Evolutionary conservation across 192 early-diverging fungal species (phyloP).

Genomic region (Gamsiella multidivaricata): DNA sequence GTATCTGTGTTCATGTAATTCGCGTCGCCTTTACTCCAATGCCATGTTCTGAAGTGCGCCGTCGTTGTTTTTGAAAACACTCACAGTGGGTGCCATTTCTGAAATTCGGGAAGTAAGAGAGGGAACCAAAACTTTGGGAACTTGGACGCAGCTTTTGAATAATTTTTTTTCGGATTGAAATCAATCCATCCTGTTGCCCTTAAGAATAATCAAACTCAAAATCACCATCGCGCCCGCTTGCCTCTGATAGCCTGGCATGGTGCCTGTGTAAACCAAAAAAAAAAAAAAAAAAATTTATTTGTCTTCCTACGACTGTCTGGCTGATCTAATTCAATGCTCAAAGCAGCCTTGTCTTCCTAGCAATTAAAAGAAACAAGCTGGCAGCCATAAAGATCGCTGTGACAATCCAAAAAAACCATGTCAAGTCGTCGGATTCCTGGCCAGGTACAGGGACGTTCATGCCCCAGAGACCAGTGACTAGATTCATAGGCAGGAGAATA

Average conservation of each 20-base stretch:
- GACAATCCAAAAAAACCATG: conserved; percentile 70
- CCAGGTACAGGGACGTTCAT: conserved; percentile 79
- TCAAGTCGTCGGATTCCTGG: conserved; percentile 56
- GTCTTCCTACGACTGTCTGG: too few relatives aligned
- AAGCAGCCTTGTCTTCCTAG: conserved; percentile 37
- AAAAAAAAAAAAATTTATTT: too few relatives aligned
- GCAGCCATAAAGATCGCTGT: conserved; percentile 44
- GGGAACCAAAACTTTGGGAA: conserved; percentile 14
- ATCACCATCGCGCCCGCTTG: too few relatives aligned
- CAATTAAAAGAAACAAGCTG: conserved; percentile 42
- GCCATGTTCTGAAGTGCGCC: neutral
- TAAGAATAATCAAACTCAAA: too few relatives aligned
- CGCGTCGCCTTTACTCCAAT: neutral
- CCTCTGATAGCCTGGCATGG: too few relatives aligned
- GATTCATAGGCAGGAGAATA: conserved; percentile 90
- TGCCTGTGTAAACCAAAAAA: too few relatives aligned
- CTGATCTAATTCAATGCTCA: too few relatives aligned
- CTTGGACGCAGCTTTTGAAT: conserved; percentile 28
- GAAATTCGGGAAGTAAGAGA: conserved; percentile 53
- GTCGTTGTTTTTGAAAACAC: conserved; percentile 15
- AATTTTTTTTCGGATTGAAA: conserved; percentile 14
- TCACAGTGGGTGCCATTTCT: conserved; percentile 58
- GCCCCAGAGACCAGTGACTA: conserved; percentile 80
- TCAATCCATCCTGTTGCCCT: conserved; percentile 24
- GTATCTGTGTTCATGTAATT: neutral